These are phyloP conservation scores for Euclidium syriacum DNA, from an alignment of 345 rosid genomes.

Conservation along the genomic window DNA sequence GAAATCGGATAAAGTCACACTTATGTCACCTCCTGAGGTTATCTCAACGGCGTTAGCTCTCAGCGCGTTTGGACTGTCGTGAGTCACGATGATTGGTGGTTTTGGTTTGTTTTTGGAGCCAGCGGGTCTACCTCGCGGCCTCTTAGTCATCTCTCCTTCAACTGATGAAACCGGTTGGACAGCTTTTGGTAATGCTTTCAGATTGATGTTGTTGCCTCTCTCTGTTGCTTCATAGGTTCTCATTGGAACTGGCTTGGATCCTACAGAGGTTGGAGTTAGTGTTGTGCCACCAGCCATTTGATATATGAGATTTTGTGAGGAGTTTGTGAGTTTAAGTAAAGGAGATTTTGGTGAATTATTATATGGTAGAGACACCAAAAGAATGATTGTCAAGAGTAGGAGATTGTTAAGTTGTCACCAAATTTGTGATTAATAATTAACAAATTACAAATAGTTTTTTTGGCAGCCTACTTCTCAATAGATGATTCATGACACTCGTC, in stretches of 20 bases:
- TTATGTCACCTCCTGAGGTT: slow-evolving; percentile 80
- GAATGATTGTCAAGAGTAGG: slow-evolving; percentile 72
- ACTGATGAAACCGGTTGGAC: slow-evolving; percentile 52
- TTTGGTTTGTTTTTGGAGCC: slow-evolving; percentile 96
- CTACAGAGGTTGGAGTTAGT: slow-evolving; percentile 36
- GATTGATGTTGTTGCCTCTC: slow-evolving; percentile 33
- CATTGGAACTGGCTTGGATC: slow-evolving; percentile 39
- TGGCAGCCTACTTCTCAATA: slow-evolving; percentile 57
- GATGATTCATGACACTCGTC: slow-evolving; percentile 56
- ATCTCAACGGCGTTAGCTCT: slow-evolving; percentile 90
- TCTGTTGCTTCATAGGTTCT: slow-evolving; percentile 42
- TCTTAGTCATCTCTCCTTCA: slow-evolving; percentile 48
- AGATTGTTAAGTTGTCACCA: slow-evolving; percentile 71
- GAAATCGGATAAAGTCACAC: slow-evolving; percentile 60
- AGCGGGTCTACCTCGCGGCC: slow-evolving; percentile 90
- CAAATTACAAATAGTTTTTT: slow-evolving; percentile 4
- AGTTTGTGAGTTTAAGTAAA: slow-evolving; percentile 53
- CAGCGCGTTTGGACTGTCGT: slow-evolving; percentile 81
- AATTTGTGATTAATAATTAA: slow-evolving; percentile 33
- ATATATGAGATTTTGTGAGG: slow-evolving; percentile 14
- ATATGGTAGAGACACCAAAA: slow-evolving; percentile 48
- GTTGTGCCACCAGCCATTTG: slow-evolving; percentile 59
- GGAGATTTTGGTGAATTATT: slow-evolving; percentile 34
- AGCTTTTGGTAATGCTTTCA: slow-evolving; percentile 43
- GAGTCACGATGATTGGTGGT: slow-evolving; percentile 83